Evolutionary conservation across 371 early-diverging fungal species (phyloP).

Genomic region (Mortierella sp.): DNA sequence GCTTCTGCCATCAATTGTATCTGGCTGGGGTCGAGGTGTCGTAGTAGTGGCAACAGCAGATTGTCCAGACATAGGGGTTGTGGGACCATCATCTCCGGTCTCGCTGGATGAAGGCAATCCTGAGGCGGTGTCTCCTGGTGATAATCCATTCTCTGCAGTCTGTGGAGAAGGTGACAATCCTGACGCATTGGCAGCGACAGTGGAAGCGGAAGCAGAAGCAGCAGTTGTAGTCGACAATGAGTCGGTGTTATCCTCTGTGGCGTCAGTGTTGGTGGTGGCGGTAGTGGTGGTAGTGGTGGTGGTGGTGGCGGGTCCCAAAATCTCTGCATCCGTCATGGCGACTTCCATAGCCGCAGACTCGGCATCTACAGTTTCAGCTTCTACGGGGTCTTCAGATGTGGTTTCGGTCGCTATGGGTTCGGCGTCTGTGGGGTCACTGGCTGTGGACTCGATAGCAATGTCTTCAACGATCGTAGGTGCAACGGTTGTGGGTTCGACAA

Average conservation of each 20-base stretch:
- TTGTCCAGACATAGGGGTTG: constrained; percentile 5
- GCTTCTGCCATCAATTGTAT: constrained; percentile 37
- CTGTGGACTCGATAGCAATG: background rate
- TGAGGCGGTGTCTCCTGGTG: background rate
- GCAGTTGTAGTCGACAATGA: background rate
- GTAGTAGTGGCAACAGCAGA: background rate
- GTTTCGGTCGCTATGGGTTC: background rate
- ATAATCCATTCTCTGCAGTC: constrained; percentile 4
- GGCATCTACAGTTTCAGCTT: background rate
- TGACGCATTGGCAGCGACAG: background rate
- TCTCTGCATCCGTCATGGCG: background rate
- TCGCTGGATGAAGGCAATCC: background rate
- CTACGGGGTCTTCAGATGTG: background rate
- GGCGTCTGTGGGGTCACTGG: background rate
- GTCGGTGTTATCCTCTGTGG: background rate
- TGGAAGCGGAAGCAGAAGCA: background rate
- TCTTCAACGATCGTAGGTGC: too few relatives aligned
- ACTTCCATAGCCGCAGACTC: background rate
- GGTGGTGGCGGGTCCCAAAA: background rate
- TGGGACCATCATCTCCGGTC: background rate
- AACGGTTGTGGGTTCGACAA: too few relatives aligned
- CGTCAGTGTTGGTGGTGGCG: background rate
- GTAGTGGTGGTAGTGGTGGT: background rate
- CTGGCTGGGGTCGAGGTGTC: constrained; percentile 37
- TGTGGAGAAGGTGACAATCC: background rate